A percentile compares a stretch with the other conserved stretches of the same genome.
These are phyloP conservation scores for Phytophthora quininea DNA, from an alignment of 352 stramenopile species.

Conservation along the genomic window DNA sequence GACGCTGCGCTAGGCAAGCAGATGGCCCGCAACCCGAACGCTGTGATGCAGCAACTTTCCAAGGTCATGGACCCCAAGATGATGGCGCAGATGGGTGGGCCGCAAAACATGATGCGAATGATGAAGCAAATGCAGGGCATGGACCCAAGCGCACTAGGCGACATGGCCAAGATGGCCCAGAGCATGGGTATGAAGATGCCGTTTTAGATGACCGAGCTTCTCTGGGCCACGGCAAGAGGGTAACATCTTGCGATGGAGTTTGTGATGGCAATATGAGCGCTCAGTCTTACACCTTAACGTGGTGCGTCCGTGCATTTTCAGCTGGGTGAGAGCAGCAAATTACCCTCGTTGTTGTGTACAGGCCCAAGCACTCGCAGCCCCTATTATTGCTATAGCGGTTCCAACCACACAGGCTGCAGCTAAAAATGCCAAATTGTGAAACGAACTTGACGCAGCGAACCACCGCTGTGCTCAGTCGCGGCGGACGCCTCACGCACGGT, in stretches of 20 bases:
- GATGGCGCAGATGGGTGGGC: conserved; percentile 86
- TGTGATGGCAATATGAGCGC: conserved; percentile 27
- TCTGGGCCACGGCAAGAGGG: neutral
- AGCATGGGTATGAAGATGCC: conserved; percentile 84
- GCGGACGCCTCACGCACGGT: conserved; percentile 3
- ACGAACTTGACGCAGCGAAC: conserved; percentile 26
- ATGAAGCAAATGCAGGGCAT: conserved; percentile 94
- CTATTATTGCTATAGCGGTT: neutral
- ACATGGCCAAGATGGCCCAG: conserved; percentile 82
- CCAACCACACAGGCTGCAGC: neutral
- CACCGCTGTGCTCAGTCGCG: conserved; percentile 11
- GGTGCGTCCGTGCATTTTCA: conserved; percentile 12
- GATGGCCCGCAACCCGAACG: conserved; percentile 96
- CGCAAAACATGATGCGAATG: conserved; percentile 92
- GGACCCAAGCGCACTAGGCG: conserved; percentile 71
- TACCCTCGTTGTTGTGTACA: neutral
- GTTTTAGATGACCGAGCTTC: conserved; percentile 49
- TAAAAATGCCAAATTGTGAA: conserved; percentile 29
- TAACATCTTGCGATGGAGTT: conserved; percentile 18
- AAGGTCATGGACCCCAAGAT: conserved; percentile 95
- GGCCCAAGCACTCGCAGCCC: too few species aligned
- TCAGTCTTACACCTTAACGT: conserved; percentile 27
- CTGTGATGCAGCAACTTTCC: conserved; percentile 96
- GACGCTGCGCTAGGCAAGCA: conserved; percentile 91
- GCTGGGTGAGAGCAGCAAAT: neutral